These are phyloP conservation scores for Spergularia marina DNA, from an alignment of 148 eudicot species.

Conservation along the genomic window DNA sequence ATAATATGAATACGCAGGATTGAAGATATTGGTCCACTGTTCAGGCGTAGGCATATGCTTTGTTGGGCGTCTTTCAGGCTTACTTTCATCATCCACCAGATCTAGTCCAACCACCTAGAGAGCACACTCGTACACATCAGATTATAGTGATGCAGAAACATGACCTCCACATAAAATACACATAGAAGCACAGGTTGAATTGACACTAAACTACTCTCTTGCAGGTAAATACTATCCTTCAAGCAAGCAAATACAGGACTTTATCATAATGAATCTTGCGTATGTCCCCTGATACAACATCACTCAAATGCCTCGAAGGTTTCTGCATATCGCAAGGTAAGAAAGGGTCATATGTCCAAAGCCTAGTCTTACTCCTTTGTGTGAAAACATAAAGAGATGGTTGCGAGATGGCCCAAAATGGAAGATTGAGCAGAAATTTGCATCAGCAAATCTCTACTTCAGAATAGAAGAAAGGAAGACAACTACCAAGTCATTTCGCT, in stretches of 20 bases:
- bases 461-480: too few species aligned
- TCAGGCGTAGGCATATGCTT: slow-evolving; percentile 98
- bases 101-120: slow-evolving; percentile 91
- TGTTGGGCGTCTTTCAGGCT: slow-evolving; percentile 98
- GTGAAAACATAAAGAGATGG: too few species aligned
- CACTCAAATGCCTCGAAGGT: too few species aligned
- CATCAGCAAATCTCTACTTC: too few species aligned
- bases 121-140: background rate
- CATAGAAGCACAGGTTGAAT: background rate
- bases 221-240: background rate
- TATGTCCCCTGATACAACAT: background rate
- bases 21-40: slow-evolving; percentile 92
- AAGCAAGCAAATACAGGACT: background rate
- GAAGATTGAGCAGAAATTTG: too few species aligned
- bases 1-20: slow-evolving; percentile 94
- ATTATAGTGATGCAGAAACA: background rate
- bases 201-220: background rate
- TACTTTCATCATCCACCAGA: slow-evolving; percentile 98
- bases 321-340: too few species aligned
- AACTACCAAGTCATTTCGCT: too few species aligned
- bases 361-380: too few species aligned
- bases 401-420: too few species aligned
- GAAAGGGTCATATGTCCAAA: too few species aligned
- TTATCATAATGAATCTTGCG: background rate
- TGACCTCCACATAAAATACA: background rate